Percentiles rank a stretch among this genome's conserved stretches.
Conservation (phyloP, 495 filamentous ascomycete species). For the Podospora anserina region DNA sequence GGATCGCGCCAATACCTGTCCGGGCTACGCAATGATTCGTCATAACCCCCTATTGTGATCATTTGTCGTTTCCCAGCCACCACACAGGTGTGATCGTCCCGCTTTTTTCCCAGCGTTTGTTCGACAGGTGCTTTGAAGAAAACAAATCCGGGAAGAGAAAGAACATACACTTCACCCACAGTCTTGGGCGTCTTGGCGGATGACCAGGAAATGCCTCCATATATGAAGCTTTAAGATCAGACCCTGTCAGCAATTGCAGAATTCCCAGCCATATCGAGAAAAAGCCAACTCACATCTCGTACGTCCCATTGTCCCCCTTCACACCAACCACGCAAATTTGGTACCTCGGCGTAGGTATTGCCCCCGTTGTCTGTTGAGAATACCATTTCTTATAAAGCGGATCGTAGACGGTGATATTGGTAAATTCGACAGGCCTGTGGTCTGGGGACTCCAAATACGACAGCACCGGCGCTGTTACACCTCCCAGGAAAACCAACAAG, state of each 20-base stretch:
- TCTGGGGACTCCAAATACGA: constrained; percentile 9
- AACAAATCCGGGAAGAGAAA: constrained; percentile 45
- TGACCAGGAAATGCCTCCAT: constrained; percentile 29
- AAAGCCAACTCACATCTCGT: constrained; percentile 11
- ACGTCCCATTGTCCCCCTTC: constrained; percentile 33
- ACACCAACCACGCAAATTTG: constrained; percentile 36
- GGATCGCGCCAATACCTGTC: constrained; percentile 15
- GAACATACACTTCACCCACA: constrained; percentile 34
- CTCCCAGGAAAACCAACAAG: constrained; percentile 34
- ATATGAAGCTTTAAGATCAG: constrained; percentile 29
- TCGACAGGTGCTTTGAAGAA: constrained; percentile 36
- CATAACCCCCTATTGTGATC: constrained; percentile 36
- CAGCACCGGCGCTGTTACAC: constrained; percentile 21
- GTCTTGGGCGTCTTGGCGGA: constrained; percentile 1
- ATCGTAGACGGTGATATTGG: constrained; percentile 30
- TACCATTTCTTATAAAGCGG: constrained; percentile 36
- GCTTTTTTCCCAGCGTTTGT: constrained; percentile 9
- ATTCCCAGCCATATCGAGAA: no score
- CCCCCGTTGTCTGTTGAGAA: constrained; percentile 31
- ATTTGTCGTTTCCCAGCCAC: constrained; percentile 38
- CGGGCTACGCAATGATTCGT: constrained; percentile 19
- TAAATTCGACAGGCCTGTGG: constrained; percentile 21
- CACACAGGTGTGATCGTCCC: constrained; percentile 35
- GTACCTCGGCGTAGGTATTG: constrained; percentile 23
- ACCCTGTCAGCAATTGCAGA: no score